Evolutionary conservation across 1,284 basidiomycete species (phyloP).

Genomic region (Agroathelia rolfsii): DNA sequence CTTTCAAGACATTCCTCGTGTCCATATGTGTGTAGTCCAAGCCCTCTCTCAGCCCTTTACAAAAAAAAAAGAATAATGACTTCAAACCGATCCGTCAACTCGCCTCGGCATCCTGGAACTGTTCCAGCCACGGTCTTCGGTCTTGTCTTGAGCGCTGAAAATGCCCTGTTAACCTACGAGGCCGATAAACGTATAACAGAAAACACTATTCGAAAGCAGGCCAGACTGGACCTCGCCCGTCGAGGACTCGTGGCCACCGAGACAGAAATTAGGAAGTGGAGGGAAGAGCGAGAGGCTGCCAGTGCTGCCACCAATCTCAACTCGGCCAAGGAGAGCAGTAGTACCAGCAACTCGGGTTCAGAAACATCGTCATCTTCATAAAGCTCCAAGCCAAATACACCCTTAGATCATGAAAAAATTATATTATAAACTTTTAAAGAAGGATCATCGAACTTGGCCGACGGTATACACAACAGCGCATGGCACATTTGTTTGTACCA

Average conservation of each 20-base stretch:
- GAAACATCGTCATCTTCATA: no score
- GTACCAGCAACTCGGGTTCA: no score
- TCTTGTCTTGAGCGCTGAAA: constrained; percentile 67
- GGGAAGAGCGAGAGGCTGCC: constrained; percentile 35
- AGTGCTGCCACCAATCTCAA: no score
- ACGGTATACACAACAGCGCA: no score
- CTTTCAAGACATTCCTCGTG: constrained; percentile 71
- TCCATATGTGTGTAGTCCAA: constrained; percentile 37
- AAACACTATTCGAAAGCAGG: constrained; percentile 60
- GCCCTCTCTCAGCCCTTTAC: constrained; percentile 3
- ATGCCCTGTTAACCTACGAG: constrained; percentile 67
- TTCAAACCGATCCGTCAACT: constrained; percentile 1
- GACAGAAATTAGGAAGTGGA: constrained; percentile 77
- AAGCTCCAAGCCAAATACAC: no score
- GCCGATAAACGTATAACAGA: constrained; percentile 54
- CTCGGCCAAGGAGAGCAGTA: no score
- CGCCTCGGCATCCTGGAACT: constrained; percentile 4
- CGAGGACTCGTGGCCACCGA: constrained; percentile 74
- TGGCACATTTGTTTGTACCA: no score
- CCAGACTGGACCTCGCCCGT: constrained; percentile 63
- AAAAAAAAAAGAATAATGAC: constrained; percentile 5
- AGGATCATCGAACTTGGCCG: no score
- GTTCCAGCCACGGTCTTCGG: constrained; percentile 51
- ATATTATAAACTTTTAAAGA: no score
- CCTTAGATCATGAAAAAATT: no score